Conservation (phyloP, 2,329 filamentous ascomycete species). For the Fusarium sp. region DNA sequence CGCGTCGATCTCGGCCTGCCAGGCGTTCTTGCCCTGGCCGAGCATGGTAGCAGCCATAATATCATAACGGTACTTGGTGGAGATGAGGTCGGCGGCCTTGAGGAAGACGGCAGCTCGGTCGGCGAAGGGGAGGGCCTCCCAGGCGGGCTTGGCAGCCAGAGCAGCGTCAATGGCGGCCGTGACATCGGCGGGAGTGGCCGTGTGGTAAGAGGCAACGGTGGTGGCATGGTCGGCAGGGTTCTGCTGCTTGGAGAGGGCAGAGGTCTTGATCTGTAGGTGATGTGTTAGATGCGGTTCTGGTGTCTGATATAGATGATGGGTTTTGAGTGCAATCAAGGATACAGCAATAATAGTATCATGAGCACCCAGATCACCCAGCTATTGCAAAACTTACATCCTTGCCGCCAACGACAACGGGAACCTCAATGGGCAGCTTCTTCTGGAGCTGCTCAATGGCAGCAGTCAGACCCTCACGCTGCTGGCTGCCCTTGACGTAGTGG, state of each 20-base stretch:
- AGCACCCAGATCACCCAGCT: background rate
- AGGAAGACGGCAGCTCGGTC: constrained; percentile 94
- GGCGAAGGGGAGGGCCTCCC: constrained; percentile 88
- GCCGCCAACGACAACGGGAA: constrained; percentile 86
- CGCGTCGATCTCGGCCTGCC: constrained; percentile 98
- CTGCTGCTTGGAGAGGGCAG: constrained; percentile 74
- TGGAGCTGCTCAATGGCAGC: constrained; percentile 78
- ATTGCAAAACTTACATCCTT: constrained; percentile 69
- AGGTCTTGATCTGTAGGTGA: constrained; percentile 69
- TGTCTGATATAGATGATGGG: background rate
- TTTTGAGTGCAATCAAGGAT: background rate
- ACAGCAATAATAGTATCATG: background rate
- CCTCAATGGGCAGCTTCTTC: constrained; percentile 75
- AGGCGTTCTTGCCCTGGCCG: constrained; percentile 97
- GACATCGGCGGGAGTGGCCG: constrained; percentile 81
- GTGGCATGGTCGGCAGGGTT: constrained; percentile 85
- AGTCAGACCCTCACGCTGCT: constrained; percentile 79
- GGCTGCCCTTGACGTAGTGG: constrained; percentile 86
- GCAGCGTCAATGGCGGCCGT: constrained; percentile 83
- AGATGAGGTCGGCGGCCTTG: constrained; percentile 91
- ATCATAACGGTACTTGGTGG: constrained; percentile 94
- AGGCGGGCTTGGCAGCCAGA: constrained; percentile 84
- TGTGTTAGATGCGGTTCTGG: constrained; percentile 19
- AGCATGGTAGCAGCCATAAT: constrained; percentile 97
- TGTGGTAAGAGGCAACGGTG: constrained; percentile 84